A percentile compares a stretch with the other conserved stretches of the same genome.
These are phyloP conservation scores for Solanum chaucha DNA, from an alignment of 257 asterid genomes.

Conservation along the genomic window DNA sequence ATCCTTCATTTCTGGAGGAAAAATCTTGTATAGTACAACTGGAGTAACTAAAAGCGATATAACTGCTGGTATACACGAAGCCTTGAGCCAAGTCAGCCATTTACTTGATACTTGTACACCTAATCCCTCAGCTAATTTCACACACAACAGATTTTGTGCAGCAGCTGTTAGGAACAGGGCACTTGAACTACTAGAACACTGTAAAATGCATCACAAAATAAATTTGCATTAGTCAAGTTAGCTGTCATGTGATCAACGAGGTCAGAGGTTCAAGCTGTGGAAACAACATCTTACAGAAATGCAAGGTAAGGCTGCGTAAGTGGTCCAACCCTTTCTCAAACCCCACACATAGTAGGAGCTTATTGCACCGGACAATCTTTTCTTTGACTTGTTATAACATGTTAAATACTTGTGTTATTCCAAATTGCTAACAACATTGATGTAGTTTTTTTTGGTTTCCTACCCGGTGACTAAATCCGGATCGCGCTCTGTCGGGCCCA, in stretches of 20 bases:
- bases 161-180: slow-evolving; percentile 84
- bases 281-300: background rate
- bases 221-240: background rate
- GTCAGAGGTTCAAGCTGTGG: background rate
- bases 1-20: slow-evolving; percentile 58
- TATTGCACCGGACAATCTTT: too few species aligned
- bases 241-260: background rate
- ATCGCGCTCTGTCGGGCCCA: background rate
- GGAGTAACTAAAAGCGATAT: slow-evolving; percentile 42
- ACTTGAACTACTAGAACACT: slow-evolving; percentile 57
- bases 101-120: slow-evolving; percentile 51
- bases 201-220: slow-evolving; percentile 10
- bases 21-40: slow-evolving; percentile 38
- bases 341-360: too few species aligned
- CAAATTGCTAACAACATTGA: background rate
- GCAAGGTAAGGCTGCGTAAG: fast-evolving
- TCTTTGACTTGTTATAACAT: too few species aligned
- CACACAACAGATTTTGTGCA: slow-evolving; percentile 68
- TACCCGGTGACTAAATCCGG: background rate
- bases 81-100: slow-evolving; percentile 79
- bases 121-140: slow-evolving; percentile 60
- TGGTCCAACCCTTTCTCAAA: too few species aligned
- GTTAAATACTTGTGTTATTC: too few species aligned
- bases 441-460: too few species aligned
- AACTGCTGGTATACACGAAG: slow-evolving; percentile 40